Percentiles rank a stretch among this genome's conserved stretches.
These are phyloP conservation scores for Chlamydomonas schloesseri DNA, from an alignment of 139 green algal genomes.

Conservation along the genomic window DNA sequence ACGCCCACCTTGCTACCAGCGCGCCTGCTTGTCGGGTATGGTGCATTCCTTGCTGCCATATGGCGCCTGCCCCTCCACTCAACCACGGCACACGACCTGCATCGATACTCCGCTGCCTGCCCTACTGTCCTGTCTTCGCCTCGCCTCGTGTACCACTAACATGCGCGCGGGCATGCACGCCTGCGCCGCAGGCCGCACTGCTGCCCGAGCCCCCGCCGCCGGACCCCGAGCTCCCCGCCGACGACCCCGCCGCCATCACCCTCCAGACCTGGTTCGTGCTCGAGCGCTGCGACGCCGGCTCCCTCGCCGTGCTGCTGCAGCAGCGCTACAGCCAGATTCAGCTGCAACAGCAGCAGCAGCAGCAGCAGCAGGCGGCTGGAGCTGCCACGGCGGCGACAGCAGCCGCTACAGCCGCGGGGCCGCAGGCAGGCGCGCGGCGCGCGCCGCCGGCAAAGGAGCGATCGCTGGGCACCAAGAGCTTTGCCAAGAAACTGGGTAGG, in stretches of 20 bases:
- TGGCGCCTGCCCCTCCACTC: too few relatives aligned
- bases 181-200: neutral
- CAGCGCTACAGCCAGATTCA: neutral
- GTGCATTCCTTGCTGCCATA: too few relatives aligned
- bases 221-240: neutral
- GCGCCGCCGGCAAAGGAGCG: too few relatives aligned
- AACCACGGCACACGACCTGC: too few relatives aligned
- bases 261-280: slow-evolving; percentile 31
- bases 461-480: neutral
- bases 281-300: slow-evolving; percentile 35
- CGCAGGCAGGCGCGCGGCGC: too few relatives aligned
- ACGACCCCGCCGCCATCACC: neutral
- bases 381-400: neutral
- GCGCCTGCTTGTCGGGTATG: too few relatives aligned
- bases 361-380: neutral
- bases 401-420: too few relatives aligned
- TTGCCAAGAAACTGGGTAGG: too few relatives aligned
- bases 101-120: too few relatives aligned
- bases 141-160: too few relatives aligned
- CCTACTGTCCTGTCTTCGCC: too few relatives aligned
- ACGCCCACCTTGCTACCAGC: too few relatives aligned
- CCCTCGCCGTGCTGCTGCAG: slow-evolving; percentile 17
- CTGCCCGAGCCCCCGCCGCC: neutral
- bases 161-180: neutral
- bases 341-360: neutral